Conservation (phyloP, 2,329 filamentous ascomycete species). For the Fusarium temperatum region DNA sequence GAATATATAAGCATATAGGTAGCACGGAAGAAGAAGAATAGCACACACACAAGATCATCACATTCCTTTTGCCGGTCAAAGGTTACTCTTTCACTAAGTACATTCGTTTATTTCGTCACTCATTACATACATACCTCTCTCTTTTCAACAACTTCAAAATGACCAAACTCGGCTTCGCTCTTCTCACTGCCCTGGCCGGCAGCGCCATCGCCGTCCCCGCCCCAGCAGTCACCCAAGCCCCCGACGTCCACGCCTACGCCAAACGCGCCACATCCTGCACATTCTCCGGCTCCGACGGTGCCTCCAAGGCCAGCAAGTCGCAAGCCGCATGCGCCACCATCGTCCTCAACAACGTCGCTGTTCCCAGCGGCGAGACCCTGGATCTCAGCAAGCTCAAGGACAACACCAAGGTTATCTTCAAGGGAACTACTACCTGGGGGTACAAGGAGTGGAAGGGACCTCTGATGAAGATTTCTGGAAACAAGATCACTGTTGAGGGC, state of each 20-base stretch:
- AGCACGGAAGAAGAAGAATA: neutral
- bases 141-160: slow-evolving; percentile 4
- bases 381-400: slow-evolving; percentile 35
- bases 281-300: slow-evolving; percentile 32
- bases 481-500: slow-evolving; percentile 35
- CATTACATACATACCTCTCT: neutral
- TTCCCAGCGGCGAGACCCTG: slow-evolving; percentile 32
- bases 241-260: slow-evolving; percentile 9
- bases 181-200: slow-evolving; percentile 33
- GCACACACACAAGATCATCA: neutral
- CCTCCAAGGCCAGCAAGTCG: slow-evolving; percentile 19
- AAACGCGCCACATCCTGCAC: slow-evolving; percentile 34
- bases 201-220: slow-evolving; percentile 26
- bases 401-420: slow-evolving; percentile 36
- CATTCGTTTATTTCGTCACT: slow-evolving; percentile 4
- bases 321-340: slow-evolving; percentile 33
- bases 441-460: slow-evolving; percentile 40
- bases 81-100: neutral
- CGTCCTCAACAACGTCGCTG: slow-evolving; percentile 20
- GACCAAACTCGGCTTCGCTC: slow-evolving; percentile 17
- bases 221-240: slow-evolving; percentile 5
- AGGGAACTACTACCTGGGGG: slow-evolving; percentile 37
- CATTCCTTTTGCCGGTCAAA: slow-evolving; percentile 34
- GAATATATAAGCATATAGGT: slow-evolving; percentile 10
- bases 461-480: slow-evolving; percentile 32